These are phyloP conservation scores for Mortierella antarctica DNA, from an alignment of 192 early-diverging fungal genomes.

Conservation along the genomic window DNA sequence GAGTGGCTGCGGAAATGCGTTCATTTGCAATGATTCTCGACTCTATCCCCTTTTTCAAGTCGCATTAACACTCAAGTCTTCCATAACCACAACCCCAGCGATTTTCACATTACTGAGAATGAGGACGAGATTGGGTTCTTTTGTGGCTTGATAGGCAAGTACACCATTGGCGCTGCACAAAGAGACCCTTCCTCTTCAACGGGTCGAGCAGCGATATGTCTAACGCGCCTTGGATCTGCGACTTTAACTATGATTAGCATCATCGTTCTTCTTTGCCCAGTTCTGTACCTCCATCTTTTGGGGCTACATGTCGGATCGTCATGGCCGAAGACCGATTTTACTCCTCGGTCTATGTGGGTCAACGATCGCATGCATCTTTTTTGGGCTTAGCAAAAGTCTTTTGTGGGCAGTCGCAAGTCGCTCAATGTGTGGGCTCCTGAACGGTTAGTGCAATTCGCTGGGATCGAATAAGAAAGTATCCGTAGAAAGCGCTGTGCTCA, in stretches of 20 bases:
- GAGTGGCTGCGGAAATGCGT: too few species aligned
- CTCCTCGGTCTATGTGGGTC: conserved; percentile 85
- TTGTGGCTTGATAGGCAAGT: conserved; percentile 72
- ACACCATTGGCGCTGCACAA: background rate
- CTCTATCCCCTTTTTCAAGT: background rate
- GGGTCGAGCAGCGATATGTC: background rate
- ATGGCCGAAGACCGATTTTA: conserved; percentile 85
- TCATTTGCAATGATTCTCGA: too few species aligned
- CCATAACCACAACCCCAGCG: conserved; percentile 57
- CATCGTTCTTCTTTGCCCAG: conserved; percentile 77
- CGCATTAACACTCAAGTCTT: background rate
- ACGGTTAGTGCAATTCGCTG: conserved; percentile 55
- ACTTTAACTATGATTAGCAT: conserved; percentile 47
- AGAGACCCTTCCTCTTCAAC: background rate
- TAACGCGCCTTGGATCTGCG: background rate
- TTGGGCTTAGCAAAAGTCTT: conserved; percentile 75
- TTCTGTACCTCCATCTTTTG: conserved; percentile 77
- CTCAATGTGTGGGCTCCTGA: conserved; percentile 74
- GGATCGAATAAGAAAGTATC: background rate
- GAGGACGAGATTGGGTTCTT: conserved; percentile 88
- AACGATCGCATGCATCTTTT: conserved; percentile 70
- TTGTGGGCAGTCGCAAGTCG: conserved; percentile 70
- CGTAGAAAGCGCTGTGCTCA: background rate
- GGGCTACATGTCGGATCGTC: conserved; percentile 80
- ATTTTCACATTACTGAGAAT: conserved; percentile 74